Evolutionary conservation across 2,329 filamentous ascomycete species (phyloP), one percentile per base, ranked within the genome.

Genomic region (Fusarium sororula): DNA sequence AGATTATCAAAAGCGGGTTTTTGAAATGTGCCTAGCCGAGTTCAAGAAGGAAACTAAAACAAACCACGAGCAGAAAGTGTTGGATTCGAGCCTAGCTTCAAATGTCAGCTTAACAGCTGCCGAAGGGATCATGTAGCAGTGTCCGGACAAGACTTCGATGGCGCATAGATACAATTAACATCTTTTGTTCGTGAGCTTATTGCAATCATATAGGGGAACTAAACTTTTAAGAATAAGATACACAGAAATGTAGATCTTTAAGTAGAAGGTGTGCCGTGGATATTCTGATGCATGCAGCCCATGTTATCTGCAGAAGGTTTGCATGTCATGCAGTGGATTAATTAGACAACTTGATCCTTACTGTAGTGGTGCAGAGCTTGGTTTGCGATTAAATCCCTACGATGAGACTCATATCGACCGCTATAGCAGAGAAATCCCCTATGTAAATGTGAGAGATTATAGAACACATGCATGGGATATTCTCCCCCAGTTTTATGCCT

Each of bases 111-210:
- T 22, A 41, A 1, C 12, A 41, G 0, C 38, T 41, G 38, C 20
- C 3, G 20, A 6, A 9, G 38, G 20, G 38, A 1, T 22, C 0
- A 22, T 41, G 1, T 41, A 41, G 20, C 32, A 35, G 0, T 35
- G 32, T 35, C 32, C 3, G 0, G 0, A 35, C 32, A 22, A 41
- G 20, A 41, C 12, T 9, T 41, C 7, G 7, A 41, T 41, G 14
- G 20, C 11, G 12, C 7, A 41, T 13, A 22, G 38, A 22, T 6
- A 9, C 2, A 14, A 22, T 41, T 20, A 14, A 14, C 7, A 9
- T 6, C 12, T 22, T 22, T 41, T 14, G 20, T 22, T 41, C 5
- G 20, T 9, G 13, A 41, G 11, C 20, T 14, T 41, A 9, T 22
- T 41, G 38, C 7, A 14, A 22, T 22, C 7, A 8, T 14, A 2